A percentile compares a stretch with the other conserved stretches of the same genome.
phyloP scores from a whole-genome alignment of 495 filamentous ascomycete species.

The Penicillium mononematosum region DNA sequence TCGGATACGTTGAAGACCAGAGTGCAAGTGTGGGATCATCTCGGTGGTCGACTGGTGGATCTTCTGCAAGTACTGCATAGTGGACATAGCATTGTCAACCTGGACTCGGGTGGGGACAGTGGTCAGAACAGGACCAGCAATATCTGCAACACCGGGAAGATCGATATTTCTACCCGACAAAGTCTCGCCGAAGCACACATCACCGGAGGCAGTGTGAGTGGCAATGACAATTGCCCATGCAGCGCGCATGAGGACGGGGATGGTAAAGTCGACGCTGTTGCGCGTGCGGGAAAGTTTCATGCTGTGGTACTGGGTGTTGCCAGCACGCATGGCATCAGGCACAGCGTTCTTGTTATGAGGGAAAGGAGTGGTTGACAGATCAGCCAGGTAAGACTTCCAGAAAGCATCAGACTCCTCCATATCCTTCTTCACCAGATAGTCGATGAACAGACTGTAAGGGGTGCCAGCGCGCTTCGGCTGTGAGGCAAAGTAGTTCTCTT shows the following conservation, averaged over 20 bases:
- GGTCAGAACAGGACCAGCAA: slow-evolving; percentile 55
- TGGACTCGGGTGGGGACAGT: slow-evolving; percentile 50
- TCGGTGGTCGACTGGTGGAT: slow-evolving; percentile 44
- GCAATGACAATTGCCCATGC: slow-evolving; percentile 54
- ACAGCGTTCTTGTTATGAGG: slow-evolving; percentile 31
- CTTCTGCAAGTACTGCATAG: slow-evolving; percentile 40
- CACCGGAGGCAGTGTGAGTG: slow-evolving; percentile 42
- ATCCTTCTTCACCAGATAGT: slow-evolving; percentile 38
- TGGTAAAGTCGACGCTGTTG: slow-evolving; percentile 37
- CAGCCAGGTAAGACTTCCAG: slow-evolving; percentile 43
- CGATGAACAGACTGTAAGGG: slow-evolving; percentile 45
- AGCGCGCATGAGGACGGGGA: slow-evolving; percentile 51
- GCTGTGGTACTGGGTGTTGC: slow-evolving; percentile 32
- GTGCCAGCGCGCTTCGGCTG: slow-evolving; percentile 15
- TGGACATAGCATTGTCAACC: slow-evolving; percentile 36
- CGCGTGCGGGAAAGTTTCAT: slow-evolving; percentile 24
- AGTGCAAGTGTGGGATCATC: slow-evolving; percentile 52
- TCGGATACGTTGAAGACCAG: slow-evolving; percentile 44
- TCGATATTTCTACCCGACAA: slow-evolving; percentile 54
- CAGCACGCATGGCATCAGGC: slow-evolving; percentile 28
- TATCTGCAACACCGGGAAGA: slow-evolving; percentile 47
- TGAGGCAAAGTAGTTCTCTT: slow-evolving; percentile 40
- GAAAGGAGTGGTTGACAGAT: slow-evolving; percentile 30
- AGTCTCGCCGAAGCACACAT: slow-evolving; percentile 57
- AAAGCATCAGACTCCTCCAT: slow-evolving; percentile 39